phyloP scores from a whole-genome alignment of 2,329 filamentous ascomycete genomes.

The Diaporthe longicolla region DNA sequence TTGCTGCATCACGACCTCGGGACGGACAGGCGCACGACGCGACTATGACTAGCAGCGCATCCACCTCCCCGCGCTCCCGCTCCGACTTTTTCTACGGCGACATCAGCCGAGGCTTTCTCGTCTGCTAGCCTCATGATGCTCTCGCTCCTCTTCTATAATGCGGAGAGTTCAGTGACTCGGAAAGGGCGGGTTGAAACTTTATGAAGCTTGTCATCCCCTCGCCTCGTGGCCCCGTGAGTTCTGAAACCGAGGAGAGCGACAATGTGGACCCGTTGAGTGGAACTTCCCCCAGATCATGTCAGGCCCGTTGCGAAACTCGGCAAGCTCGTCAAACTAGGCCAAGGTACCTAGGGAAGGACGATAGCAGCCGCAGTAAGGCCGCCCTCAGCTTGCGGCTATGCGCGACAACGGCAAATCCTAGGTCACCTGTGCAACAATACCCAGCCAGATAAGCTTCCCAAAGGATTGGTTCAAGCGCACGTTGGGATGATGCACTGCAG shows the following conservation, averaged over 20 bases:
- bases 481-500: conserved; percentile 15
- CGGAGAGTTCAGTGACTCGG: conserved; percentile 1
- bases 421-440: background rate
- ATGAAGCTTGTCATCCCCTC: conserved; percentile 28
- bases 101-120: background rate
- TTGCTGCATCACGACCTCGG: background rate
- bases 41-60: background rate
- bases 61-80: no score
- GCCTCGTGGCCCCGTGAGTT: conserved; percentile 16
- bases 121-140: background rate
- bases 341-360: conserved; percentile 4
- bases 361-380: conserved; percentile 19
- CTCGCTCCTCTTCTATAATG: background rate
- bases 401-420: background rate
- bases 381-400: conserved; percentile 20
- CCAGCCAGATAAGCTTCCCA: conserved; percentile 12
- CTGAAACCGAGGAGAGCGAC: conserved; percentile 18
- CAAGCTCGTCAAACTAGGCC: conserved; percentile 17
- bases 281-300: conserved; percentile 30
- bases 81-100: background rate
- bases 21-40: background rate
- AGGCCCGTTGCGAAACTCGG: conserved; percentile 23
- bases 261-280: conserved; percentile 11
- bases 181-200: conserved; percentile 11
- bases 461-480: background rate